Percentiles rank a stretch among this genome's conserved stretches.
These are phyloP conservation scores for Phytopythium aichiense DNA, from an alignment of 352 stramenopile genomes.

Conservation along the genomic window DNA sequence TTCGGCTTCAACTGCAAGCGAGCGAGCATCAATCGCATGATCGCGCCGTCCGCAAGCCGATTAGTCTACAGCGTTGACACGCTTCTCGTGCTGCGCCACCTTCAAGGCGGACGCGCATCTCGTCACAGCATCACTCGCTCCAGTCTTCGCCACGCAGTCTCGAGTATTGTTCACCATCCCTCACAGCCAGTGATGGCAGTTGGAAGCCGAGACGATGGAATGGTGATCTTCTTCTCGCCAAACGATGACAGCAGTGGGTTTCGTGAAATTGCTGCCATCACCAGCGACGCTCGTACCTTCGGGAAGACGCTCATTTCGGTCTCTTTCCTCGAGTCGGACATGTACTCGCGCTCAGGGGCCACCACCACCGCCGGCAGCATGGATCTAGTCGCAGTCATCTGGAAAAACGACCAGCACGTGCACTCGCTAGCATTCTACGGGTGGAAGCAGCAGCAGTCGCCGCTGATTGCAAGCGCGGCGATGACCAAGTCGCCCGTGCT, in stretches of 20 bases:
- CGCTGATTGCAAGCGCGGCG: conserved; percentile 23
- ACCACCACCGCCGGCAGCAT: conserved; percentile 14
- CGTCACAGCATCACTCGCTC: conserved; percentile 34
- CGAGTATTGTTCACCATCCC: conserved; percentile 46
- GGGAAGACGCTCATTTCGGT: conserved; percentile 17
- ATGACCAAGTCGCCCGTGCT: conserved; percentile 58
- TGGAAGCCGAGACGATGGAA: conserved; percentile 31
- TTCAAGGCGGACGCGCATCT: conserved; percentile 23
- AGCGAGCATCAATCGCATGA: conserved; percentile 39
- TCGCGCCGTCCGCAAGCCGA: conserved; percentile 28
- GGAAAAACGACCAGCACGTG: conserved; percentile 38
- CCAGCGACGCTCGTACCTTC: neutral
- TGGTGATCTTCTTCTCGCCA: conserved; percentile 19
- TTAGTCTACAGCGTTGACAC: conserved; percentile 40
- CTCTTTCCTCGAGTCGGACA: conserved; percentile 19
- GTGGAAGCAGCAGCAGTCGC: conserved; percentile 29
- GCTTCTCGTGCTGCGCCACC: conserved; percentile 34
- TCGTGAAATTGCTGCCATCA: neutral
- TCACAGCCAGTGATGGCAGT: conserved; percentile 37
- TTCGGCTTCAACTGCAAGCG: conserved; percentile 46
- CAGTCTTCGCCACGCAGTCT: conserved; percentile 36
- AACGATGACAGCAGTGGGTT: neutral
- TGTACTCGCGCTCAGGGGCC: conserved; percentile 5
- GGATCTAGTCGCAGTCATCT: conserved; percentile 50
- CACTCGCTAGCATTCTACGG: conserved; percentile 44